A percentile compares a stretch with the other conserved stretches of the same genome.
phyloP scores from a whole-genome alignment of 2,329 filamentous ascomycete genomes.

The Cladosporium colombiae region DNA sequence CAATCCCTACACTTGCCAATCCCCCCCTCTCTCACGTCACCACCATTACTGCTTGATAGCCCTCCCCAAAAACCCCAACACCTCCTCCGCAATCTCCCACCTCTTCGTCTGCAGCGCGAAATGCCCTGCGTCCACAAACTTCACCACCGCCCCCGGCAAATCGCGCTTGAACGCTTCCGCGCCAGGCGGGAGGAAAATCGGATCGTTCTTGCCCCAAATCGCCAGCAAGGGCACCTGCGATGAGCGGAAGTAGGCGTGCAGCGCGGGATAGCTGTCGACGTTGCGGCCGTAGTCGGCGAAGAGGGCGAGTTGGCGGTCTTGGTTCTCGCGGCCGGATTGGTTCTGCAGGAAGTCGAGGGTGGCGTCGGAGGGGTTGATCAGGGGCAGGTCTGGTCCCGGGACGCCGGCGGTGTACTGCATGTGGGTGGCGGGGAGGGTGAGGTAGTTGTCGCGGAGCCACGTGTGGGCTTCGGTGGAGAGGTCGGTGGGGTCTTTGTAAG shows the following conservation, averaged over 20 bases:
- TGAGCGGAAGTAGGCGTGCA: constrained; percentile 57
- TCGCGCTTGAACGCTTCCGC: constrained; percentile 58
- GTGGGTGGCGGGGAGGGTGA: constrained; percentile 44
- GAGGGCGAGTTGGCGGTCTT: constrained; percentile 58
- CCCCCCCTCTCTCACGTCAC: neutral
- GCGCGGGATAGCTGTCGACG: constrained; percentile 58
- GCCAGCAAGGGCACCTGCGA: constrained; percentile 57
- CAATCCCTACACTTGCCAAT: neutral
- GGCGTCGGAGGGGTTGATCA: constrained; percentile 50
- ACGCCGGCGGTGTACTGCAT: constrained; percentile 34
- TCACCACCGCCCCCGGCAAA: constrained; percentile 50
- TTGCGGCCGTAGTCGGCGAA: constrained; percentile 61
- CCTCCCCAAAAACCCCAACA: constrained; percentile 40
- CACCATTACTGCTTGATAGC: constrained; percentile 1
- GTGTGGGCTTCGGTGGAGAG: constrained; percentile 35
- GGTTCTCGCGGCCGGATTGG: constrained; percentile 49
- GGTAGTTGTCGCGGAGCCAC: constrained; percentile 37
- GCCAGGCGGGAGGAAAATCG: constrained; percentile 52
- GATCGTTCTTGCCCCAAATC: constrained; percentile 61
- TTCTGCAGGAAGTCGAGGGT: constrained; percentile 47
- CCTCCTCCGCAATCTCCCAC: constrained; percentile 39
- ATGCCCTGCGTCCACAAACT: constrained; percentile 58
- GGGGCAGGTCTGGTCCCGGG: constrained; percentile 31
- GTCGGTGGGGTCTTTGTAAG: constrained; percentile 2
- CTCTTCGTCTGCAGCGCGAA: constrained; percentile 53